These are phyloP conservation scores for Fomitiporia mediterranea DNA, from an alignment of 1,284 basidiomycete species.

Conservation along the genomic window DNA sequence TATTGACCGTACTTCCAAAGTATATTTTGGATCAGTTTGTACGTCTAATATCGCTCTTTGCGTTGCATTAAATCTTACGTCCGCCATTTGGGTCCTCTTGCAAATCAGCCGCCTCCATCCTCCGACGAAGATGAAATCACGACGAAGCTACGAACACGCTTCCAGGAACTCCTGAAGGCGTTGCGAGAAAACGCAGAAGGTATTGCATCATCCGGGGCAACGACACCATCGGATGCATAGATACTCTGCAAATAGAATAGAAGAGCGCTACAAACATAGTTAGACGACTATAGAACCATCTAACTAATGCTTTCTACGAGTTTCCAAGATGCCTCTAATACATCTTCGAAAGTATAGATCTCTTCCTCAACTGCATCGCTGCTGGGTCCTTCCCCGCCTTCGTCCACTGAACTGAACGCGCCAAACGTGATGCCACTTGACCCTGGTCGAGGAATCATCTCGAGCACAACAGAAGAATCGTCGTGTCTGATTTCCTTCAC, in stretches of 20 bases:
- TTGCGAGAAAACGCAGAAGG: slow-evolving; percentile 28
- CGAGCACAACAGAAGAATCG: background rate
- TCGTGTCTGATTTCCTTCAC: slow-evolving; percentile 24
- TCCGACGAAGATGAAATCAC: slow-evolving; percentile 27
- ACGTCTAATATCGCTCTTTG: slow-evolving; percentile 1
- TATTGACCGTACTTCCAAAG: slow-evolving; percentile 13
- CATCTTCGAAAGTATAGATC: slow-evolving; percentile 4
- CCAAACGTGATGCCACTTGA: slow-evolving; percentile 14
- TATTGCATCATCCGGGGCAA: too few relatives aligned
- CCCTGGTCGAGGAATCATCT: slow-evolving; percentile 6
- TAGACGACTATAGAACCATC: background rate
- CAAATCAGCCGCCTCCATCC: slow-evolving; percentile 26
- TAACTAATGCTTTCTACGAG: background rate
- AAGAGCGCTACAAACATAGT: background rate
- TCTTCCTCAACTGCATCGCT: slow-evolving; percentile 1
- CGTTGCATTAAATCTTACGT: background rate
- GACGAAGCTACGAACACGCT: slow-evolving; percentile 26
- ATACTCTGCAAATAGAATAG: background rate
- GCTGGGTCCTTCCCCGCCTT: background rate
- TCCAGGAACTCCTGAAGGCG: slow-evolving; percentile 27
- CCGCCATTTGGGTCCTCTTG: background rate
- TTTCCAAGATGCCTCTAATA: slow-evolving; percentile 3
- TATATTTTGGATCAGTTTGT: slow-evolving; percentile 31
- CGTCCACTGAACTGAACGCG: background rate
- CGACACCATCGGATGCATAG: background rate